phyloP scores from a whole-genome alignment of 163 green algal genomes.

The Volvox carteri region DNA sequence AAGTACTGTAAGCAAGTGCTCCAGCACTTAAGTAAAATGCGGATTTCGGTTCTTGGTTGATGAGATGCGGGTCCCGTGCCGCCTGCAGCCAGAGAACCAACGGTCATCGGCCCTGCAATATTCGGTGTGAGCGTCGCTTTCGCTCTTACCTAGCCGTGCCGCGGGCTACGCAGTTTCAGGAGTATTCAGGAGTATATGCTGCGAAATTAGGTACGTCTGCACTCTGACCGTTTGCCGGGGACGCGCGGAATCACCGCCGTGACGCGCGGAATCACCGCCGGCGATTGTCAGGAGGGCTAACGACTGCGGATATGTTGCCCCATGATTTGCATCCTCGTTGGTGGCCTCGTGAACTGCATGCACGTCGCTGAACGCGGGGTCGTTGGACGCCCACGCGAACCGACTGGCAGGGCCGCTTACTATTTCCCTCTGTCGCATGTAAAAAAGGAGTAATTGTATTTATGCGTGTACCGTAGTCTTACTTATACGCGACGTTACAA shows the following conservation, averaged over 20 bases:
- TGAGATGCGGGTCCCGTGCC: neutral
- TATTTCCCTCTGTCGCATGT: neutral
- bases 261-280: neutral
- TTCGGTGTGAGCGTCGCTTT: neutral
- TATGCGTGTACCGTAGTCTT: too few species aligned
- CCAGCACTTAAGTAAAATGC: slow-evolving; percentile 12
- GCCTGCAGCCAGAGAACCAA: neutral
- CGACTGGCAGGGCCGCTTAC: neutral
- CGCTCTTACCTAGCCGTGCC: neutral
- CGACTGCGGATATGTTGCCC: neutral
- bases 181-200: neutral
- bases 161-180: neutral
- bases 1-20: neutral
- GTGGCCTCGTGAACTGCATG: neutral
- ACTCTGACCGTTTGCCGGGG: neutral
- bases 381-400: slow-evolving; percentile 22
- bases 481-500: too few species aligned
- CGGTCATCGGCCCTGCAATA: neutral
- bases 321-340: neutral
- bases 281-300: neutral
- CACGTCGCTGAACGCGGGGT: slow-evolving; percentile 25
- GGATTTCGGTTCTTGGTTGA: neutral
- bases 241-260: neutral
- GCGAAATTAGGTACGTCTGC: neutral
- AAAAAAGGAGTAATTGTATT: too few species aligned